phyloP scores from a whole-genome alignment of 768 basidiomycete genomes.

The Pleurotus pulmonarius region DNA sequence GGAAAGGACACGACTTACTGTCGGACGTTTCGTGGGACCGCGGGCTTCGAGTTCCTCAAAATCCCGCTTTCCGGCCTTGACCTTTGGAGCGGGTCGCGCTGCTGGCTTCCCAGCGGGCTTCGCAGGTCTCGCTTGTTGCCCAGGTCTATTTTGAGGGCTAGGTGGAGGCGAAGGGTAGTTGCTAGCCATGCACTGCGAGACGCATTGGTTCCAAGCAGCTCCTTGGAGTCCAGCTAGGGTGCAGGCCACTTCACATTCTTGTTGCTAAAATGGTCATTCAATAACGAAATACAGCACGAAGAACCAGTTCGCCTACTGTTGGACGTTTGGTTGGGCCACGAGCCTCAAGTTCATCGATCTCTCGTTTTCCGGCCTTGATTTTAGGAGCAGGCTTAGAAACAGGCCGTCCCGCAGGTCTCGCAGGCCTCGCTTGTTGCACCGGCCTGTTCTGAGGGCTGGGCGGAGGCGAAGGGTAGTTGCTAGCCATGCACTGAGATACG shows the following conservation, averaged over 20 bases:
- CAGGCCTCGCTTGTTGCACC: too few relatives aligned
- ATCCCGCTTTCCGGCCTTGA: too few relatives aligned
- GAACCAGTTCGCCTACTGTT: not conserved
- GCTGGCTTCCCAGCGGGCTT: not conserved
- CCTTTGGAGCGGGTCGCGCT: not conserved
- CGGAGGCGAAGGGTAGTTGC: not conserved
- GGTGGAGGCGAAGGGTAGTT: slow-evolving; percentile 1
- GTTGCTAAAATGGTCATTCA: not conserved
- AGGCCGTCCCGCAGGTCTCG: too few relatives aligned
- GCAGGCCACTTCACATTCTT: slow-evolving; percentile 5
- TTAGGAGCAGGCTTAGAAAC: not conserved
- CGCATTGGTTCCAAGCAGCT: not conserved
- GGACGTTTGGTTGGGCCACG: slow-evolving; percentile 1
- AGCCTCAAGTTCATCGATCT: not conserved
- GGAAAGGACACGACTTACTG: not conserved
- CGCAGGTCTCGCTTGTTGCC: too few relatives aligned
- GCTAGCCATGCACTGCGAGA: not conserved
- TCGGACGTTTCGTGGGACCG: not conserved
- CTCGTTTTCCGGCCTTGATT: too few relatives aligned
- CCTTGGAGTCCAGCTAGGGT: not conserved
- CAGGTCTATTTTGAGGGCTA: not conserved
- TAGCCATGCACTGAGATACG: not conserved
- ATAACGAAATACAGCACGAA: not conserved
- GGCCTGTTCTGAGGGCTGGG: not conserved
- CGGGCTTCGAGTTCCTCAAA: not conserved